These are phyloP conservation scores for Penicillium malachiteum DNA, from an alignment of 495 filamentous ascomycete species.

Conservation along the genomic window DNA sequence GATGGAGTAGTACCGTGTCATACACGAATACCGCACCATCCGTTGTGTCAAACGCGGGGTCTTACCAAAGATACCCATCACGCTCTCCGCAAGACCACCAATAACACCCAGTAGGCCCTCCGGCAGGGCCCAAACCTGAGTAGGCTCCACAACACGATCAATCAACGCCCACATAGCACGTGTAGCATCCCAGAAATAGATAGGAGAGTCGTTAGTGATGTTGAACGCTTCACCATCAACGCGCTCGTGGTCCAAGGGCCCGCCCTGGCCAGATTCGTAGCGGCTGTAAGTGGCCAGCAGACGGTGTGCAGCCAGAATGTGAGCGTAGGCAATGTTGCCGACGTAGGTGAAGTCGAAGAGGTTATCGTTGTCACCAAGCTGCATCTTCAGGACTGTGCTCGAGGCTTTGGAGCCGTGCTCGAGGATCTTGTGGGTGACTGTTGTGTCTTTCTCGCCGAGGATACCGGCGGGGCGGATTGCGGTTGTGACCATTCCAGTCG, in stretches of 20 bases:
- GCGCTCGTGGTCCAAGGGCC: conserved; percentile 68
- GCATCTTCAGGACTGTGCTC: conserved; percentile 68
- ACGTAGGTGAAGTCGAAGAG: conserved; percentile 59
- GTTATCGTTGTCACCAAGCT: conserved; percentile 87
- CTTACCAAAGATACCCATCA: conserved; percentile 66
- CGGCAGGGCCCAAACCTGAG: conserved; percentile 67
- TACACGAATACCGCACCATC: conserved; percentile 71
- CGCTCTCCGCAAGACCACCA: conserved; percentile 67
- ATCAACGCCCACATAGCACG: conserved; percentile 76
- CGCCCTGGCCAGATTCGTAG: conserved; percentile 51
- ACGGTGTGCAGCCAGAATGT: conserved; percentile 59
- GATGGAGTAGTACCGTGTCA: conserved; percentile 83
- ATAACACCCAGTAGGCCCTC: conserved; percentile 62
- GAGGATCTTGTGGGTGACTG: conserved; percentile 59
- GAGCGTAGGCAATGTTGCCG: conserved; percentile 51
- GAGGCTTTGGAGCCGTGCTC: conserved; percentile 44
- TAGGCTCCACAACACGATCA: conserved; percentile 60
- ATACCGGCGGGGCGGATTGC: conserved; percentile 87
- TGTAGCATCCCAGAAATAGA: conserved; percentile 96
- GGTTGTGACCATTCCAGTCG: conserved; percentile 66
- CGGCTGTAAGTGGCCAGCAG: conserved; percentile 59
- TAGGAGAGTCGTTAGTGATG: conserved; percentile 86
- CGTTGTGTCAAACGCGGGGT: conserved; percentile 72
- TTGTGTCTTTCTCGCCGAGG: conserved; percentile 85
- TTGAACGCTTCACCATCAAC: conserved; percentile 95